A percentile compares a stretch with the other conserved stretches of the same genome.
phyloP scores from a whole-genome alignment of 441 rosid genomes.

The Pelargonium myrrhifolium region DNA sequence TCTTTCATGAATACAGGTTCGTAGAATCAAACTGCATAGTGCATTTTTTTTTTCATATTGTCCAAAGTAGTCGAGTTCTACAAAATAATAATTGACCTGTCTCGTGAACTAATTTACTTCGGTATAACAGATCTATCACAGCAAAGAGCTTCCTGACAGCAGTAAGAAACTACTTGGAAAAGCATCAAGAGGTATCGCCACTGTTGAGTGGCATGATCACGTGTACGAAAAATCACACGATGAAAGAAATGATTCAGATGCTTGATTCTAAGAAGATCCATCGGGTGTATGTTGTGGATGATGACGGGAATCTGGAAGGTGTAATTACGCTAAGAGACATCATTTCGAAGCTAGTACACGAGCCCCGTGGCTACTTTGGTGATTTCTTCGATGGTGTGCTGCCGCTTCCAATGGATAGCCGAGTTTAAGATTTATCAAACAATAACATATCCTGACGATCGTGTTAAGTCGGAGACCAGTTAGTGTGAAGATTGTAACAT shows the following conservation, averaged over 20 bases:
- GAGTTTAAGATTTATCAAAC: conserved; percentile 41
- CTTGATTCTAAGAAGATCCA: conserved; percentile 65
- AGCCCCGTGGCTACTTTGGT: conserved; percentile 89
- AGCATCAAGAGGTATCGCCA: conserved; percentile 44
- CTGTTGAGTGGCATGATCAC: conserved; percentile 56
- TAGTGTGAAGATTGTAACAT: not conserved
- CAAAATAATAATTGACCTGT: too few species aligned
- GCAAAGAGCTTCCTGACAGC: conserved; percentile 70
- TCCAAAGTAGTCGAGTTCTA: too few species aligned
- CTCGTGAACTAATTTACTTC: too few species aligned
- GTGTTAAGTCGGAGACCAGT: too few species aligned
- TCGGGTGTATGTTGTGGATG: conserved; percentile 72
- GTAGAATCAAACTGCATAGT: not conserved
- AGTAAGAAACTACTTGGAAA: conserved; percentile 57
- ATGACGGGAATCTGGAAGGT: conserved; percentile 75
- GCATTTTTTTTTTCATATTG: too few species aligned
- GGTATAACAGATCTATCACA: conserved; percentile 58
- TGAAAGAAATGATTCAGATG: conserved; percentile 67
- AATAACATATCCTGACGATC: not conserved
- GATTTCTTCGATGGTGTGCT: conserved; percentile 91
- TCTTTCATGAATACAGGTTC: conserved; percentile 79
- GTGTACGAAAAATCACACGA: conserved; percentile 47
- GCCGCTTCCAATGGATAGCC: conserved; percentile 64
- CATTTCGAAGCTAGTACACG: conserved; percentile 83
- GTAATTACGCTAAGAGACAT: conserved; percentile 86